These are phyloP conservation scores for Paramecium sexaurelia DNA, from an alignment of 73 alveolate species.

Conservation along the genomic window DNA sequence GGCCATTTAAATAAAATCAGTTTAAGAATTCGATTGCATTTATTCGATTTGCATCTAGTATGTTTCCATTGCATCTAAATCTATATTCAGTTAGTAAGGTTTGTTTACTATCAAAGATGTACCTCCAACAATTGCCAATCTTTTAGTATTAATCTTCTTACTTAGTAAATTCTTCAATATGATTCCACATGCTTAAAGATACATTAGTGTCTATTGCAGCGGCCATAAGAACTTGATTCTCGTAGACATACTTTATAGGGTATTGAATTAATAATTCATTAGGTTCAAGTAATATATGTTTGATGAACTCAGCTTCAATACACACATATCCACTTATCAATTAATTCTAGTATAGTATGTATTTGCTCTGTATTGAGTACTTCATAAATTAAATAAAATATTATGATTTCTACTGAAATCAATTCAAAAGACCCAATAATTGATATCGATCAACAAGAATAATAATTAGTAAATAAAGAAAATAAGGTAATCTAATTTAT, in stretches of 20 bases:
- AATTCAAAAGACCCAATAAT: neutral
- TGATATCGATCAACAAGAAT: neutral
- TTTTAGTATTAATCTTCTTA: neutral
- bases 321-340: neutral
- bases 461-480: neutral
- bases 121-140: conserved; percentile 11
- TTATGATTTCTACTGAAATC: neutral
- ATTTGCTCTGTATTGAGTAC: conserved; percentile 16
- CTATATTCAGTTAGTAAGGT: neutral
- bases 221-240: neutral
- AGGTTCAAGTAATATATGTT: neutral
- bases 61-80: neutral
- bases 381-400: neutral
- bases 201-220: conserved; percentile 27
- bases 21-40: neutral
- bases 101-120: neutral
- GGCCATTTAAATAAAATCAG: neutral
- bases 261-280: neutral
- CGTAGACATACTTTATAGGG: neutral
- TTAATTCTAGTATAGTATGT: neutral
- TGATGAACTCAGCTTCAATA: neutral
- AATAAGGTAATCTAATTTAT: neutral
- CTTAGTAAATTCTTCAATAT: neutral
- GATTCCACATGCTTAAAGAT: neutral
- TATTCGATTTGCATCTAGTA: neutral